Evolutionary conservation across 2,329 filamentous ascomycete genomes (phyloP).

Genomic region (Arthrinium phaeospermum): DNA sequence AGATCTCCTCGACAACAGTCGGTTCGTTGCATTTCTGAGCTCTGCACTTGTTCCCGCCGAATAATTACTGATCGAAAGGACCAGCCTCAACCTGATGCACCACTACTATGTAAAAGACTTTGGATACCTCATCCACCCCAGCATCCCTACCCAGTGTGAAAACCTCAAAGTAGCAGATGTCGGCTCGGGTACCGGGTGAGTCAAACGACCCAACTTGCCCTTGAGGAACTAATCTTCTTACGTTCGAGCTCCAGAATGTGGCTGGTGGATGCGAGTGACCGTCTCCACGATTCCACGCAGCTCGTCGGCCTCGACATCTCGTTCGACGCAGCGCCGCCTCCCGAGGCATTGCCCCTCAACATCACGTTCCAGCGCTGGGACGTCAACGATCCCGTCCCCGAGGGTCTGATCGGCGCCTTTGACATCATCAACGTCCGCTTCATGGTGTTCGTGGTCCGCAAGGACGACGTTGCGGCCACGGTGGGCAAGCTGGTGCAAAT

Average conservation of each 20-base stretch:
- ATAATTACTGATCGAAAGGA: background rate
- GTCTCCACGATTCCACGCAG: slow-evolving; percentile 23
- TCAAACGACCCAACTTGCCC: background rate
- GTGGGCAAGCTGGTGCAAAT: slow-evolving; percentile 21
- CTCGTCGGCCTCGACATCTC: slow-evolving; percentile 34
- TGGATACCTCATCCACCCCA: slow-evolving; percentile 29
- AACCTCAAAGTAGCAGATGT: slow-evolving; percentile 30
- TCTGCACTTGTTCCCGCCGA: background rate
- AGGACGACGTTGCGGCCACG: slow-evolving; percentile 23
- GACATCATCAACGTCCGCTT: slow-evolving; percentile 34
- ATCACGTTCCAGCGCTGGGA: slow-evolving; percentile 14
- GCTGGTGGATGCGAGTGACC: slow-evolving; percentile 23
- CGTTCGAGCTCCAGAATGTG: slow-evolving; percentile 11
- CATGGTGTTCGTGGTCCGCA: slow-evolving; percentile 29
- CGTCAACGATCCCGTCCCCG: slow-evolving; percentile 25
- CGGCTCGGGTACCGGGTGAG: slow-evolving; percentile 30
- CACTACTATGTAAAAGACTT: slow-evolving; percentile 24
- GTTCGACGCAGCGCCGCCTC: slow-evolving; percentile 28
- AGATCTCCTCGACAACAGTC: slow-evolving; percentile 23
- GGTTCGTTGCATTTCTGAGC: slow-evolving; percentile 14
- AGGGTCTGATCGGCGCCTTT: slow-evolving; percentile 27
- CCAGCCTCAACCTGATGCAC: slow-evolving; percentile 27
- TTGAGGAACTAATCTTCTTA: background rate
- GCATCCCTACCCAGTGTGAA: slow-evolving; percentile 23
- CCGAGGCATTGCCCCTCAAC: slow-evolving; percentile 27